Evolutionary conservation across 352 stramenopile genomes (phyloP).

Genomic region (Pythium phragmitis): DNA sequence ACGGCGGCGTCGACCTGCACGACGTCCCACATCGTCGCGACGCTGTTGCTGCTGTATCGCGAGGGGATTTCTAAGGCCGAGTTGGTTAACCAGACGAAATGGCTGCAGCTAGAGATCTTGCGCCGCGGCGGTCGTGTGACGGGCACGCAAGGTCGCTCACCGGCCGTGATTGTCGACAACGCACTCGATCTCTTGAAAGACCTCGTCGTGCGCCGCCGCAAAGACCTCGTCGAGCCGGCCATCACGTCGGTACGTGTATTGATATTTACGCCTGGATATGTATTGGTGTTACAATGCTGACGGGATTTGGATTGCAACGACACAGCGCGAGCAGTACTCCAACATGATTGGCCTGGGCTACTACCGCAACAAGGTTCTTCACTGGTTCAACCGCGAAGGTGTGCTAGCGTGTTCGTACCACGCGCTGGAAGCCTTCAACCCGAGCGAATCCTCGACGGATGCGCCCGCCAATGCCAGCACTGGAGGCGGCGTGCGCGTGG

Average conservation of each 20-base stretch:
- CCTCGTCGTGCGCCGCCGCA: slow-evolving; percentile 67
- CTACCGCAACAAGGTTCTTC: slow-evolving; percentile 87
- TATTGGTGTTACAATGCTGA: not conserved
- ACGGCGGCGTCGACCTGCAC: slow-evolving; percentile 66
- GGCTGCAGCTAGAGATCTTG: slow-evolving; percentile 70
- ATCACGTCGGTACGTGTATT: slow-evolving; percentile 59
- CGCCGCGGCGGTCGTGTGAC: slow-evolving; percentile 68
- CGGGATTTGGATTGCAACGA: not conserved
- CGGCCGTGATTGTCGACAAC: slow-evolving; percentile 61
- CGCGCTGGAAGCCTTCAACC: slow-evolving; percentile 51
- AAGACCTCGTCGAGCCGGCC: slow-evolving; percentile 76
- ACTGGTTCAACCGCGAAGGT: slow-evolving; percentile 84
- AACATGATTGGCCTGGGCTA: slow-evolving; percentile 88
- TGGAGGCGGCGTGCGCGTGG: slow-evolving; percentile 35
- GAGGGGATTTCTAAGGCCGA: slow-evolving; percentile 73
- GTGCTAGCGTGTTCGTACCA: slow-evolving; percentile 78
- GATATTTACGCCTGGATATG: not conserved
- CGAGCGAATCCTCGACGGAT: not conserved
- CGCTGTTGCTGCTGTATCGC: slow-evolving; percentile 76
- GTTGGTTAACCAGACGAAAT: slow-evolving; percentile 71
- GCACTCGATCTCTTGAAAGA: slow-evolving; percentile 67
- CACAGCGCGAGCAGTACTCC: slow-evolving; percentile 69
- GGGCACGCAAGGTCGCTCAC: slow-evolving; percentile 65
- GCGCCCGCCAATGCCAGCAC: too few species aligned
- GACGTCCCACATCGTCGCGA: slow-evolving; percentile 70